A percentile compares a stretch with the other conserved stretches of the same genome.
These are phyloP conservation scores for Ceriops tagal DNA, from an alignment of 345 rosid genomes.

Conservation along the genomic window DNA sequence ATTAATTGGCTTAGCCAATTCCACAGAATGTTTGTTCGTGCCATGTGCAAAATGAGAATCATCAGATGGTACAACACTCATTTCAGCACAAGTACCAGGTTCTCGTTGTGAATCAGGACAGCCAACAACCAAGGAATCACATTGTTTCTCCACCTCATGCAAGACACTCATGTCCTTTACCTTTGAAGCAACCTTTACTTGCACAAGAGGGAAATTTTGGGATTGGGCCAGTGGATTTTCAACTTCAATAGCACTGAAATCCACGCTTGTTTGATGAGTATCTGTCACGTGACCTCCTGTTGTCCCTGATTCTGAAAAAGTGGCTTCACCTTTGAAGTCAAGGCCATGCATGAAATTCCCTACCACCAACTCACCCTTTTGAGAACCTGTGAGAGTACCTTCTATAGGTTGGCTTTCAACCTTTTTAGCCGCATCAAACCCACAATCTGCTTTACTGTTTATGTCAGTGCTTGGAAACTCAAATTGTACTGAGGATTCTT, in stretches of 20 bases:
- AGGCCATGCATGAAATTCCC: constrained; percentile 22
- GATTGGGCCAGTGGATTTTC: constrained; percentile 26
- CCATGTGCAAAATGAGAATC: constrained; percentile 16
- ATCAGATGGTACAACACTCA: constrained; percentile 18
- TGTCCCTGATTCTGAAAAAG: constrained; percentile 18
- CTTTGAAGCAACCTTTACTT: constrained; percentile 29
- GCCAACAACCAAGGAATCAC: background rate
- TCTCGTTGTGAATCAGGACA: constrained; percentile 20
- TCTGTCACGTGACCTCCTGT: background rate
- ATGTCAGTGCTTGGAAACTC: constrained; percentile 21
- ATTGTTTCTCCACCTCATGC: constrained; percentile 19
- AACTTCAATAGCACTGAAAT: constrained; percentile 19
- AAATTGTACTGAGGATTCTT: constrained; percentile 24
- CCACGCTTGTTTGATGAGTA: constrained; percentile 18
- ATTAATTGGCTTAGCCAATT: constrained; percentile 17
- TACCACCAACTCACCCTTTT: constrained; percentile 6
- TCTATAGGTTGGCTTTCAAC: constrained; percentile 23
- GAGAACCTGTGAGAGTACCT: constrained; percentile 12
- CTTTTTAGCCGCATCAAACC: constrained; percentile 14
- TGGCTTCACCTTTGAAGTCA: constrained; percentile 30
- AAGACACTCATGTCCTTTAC: constrained; percentile 20
- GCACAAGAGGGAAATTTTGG: constrained; percentile 21
- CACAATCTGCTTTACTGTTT: constrained; percentile 13
- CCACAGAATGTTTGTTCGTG: constrained; percentile 18
- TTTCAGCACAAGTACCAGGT: constrained; percentile 22